Evolutionary conservation across 257 asterid species (phyloP).

Genomic region (Ballota nigra): DNA sequence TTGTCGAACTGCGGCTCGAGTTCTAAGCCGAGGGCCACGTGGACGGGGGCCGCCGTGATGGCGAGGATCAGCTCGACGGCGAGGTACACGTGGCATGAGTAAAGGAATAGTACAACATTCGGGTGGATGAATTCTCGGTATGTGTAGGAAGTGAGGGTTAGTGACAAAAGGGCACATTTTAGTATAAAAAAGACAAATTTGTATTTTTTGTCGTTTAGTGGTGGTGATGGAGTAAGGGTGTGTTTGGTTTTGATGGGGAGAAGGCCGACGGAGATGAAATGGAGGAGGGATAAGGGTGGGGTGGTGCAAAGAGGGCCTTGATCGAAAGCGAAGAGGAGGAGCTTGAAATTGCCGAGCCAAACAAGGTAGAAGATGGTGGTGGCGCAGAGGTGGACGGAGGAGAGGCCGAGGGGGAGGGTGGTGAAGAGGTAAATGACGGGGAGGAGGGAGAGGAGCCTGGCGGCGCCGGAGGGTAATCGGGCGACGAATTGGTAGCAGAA

Average conservation of each 20-base stretch:
- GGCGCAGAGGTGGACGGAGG: slow-evolving; percentile 36
- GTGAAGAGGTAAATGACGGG: slow-evolving; percentile 58
- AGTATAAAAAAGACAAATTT: neutral
- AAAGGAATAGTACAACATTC: slow-evolving; percentile 18
- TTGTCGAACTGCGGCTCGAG: slow-evolving; percentile 65
- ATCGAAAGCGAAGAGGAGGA: slow-evolving; percentile 60
- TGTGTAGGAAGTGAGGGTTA: slow-evolving; percentile 15
- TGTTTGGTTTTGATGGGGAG: slow-evolving; percentile 54
- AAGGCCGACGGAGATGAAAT: slow-evolving; percentile 52
- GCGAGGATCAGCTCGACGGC: slow-evolving; percentile 41
- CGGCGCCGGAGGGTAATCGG: slow-evolving; percentile 42
- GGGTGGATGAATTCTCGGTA: slow-evolving; percentile 30
- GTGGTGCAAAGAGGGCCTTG: slow-evolving; percentile 44
- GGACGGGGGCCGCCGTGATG: slow-evolving; percentile 38
- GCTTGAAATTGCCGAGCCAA: slow-evolving; percentile 77
- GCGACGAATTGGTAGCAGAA: slow-evolving; percentile 42
- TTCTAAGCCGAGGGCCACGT: slow-evolving; percentile 47
- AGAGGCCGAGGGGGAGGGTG: slow-evolving; percentile 51
- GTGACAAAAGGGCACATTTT: slow-evolving; percentile 26
- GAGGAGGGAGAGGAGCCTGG: slow-evolving; percentile 46
- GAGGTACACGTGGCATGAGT: slow-evolving; percentile 44
- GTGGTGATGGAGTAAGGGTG: neutral
- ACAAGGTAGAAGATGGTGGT: slow-evolving; percentile 54
- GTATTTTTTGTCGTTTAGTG: neutral
- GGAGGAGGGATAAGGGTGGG: slow-evolving; percentile 41